Base-by-base conservation (phyloP, 345 rosid genomes). In the Gossypium turneri region DNA sequence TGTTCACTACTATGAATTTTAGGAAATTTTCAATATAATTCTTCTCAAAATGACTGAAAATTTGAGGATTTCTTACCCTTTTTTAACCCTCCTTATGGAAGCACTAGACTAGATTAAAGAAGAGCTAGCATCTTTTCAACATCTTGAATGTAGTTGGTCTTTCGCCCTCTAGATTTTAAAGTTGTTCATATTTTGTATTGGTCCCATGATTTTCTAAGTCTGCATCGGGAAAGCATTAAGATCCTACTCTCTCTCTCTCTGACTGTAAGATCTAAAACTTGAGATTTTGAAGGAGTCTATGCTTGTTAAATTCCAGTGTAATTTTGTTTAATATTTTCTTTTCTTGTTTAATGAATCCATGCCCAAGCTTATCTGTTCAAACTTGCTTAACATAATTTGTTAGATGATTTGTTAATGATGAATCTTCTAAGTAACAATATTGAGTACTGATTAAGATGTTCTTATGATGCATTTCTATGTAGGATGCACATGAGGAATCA, bases 401-500 rank as follows among this genome's bases (percentile, higher is more conserved):
- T 25, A 10, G 58, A 34, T 51, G 38, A 47, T 47, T 47, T 58
- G 15, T 47, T 58, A 76, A 60, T 65, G 65, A 62, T 55, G 43
- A 55, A 60, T 56, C n/a, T 43, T 51, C 66, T 43, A 34, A 61
- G 69, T 38, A 53, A 51, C 48, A 12, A 1, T 50, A 66, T 45
- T 72, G 8, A 20, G 52, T 72, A 44, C 47, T 20, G 57, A 41
- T 25, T 63, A 38, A 48, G 44, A n/a, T 29, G n/a, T 72, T 63
- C 22, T 51, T 55, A 17, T 59, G 6, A 56, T 41, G 60, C 51
- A 62, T 70, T 79, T 67, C 45, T 48, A 19, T 82, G 84, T 85
- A 91, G 88, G 89, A 77, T 76, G 96, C 96, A 27, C 89, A 93
- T 17, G 92, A 91, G 85, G 98, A 95, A 76, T 87, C 98, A 20